Evolutionary conservation across 768 basidiomycete genomes (phyloP).

Genomic region (Pulveroboletus sp.): DNA sequence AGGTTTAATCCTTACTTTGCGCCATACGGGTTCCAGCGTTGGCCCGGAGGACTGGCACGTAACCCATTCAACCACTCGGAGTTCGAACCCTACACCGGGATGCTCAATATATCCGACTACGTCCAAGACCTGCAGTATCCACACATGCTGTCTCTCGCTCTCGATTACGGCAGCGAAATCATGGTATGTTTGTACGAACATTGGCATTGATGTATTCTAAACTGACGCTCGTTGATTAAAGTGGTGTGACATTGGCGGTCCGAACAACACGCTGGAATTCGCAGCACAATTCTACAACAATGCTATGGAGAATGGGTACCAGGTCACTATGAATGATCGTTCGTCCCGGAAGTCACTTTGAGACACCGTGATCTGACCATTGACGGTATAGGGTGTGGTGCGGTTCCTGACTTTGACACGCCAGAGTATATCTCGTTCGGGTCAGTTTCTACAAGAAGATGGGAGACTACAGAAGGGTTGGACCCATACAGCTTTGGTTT

Average conservation of each 20-base stretch:
- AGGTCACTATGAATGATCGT: conserved; percentile 46
- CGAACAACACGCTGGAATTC: conserved; percentile 42
- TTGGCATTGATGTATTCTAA: background rate
- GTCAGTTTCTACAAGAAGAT: conserved; percentile 41
- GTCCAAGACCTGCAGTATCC: conserved; percentile 46
- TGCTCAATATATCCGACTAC: conserved; percentile 46
- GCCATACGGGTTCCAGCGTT: conserved; percentile 44
- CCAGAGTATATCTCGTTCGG: conserved; percentile 51
- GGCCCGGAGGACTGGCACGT: conserved; percentile 52
- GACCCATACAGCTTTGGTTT: conserved; percentile 50
- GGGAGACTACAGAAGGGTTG: conserved; percentile 60
- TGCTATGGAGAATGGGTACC: conserved; percentile 37
- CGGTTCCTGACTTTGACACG: conserved; percentile 49
- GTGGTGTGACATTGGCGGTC: conserved; percentile 58
- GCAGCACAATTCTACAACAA: conserved; percentile 44
- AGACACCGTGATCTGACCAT: background rate
- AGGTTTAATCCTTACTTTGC: conserved; percentile 55
- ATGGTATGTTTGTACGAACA: conserved; percentile 35
- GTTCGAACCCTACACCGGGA: conserved; percentile 51
- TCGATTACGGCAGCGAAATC: conserved; percentile 42
- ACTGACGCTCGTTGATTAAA: conserved; percentile 15
- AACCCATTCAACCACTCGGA: conserved; percentile 44
- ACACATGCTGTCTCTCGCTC: conserved; percentile 47
- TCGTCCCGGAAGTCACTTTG: background rate
- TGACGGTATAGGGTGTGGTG: conserved; percentile 38